Base-by-base conservation (phyloP, 2,329 filamentous ascomycete species). In the Elsinoe australis region DNA sequence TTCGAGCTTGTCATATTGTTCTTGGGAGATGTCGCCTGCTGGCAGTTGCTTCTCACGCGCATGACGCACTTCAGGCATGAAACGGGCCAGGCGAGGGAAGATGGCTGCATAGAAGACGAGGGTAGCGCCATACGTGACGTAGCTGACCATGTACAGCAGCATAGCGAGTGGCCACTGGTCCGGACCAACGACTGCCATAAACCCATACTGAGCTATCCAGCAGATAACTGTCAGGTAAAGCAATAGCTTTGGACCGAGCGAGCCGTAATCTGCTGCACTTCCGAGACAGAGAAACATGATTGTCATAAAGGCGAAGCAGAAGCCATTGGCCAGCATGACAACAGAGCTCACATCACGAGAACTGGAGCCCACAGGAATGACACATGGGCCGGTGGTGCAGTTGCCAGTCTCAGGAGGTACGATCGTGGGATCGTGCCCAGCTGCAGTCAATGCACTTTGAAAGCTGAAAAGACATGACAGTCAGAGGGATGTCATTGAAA, bases 31-130 rank as follows among this genome's bases (percentile, higher is more conserved):
- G 1, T 64, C 65, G 2, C 78, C 73, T 1, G 67, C 63, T 10
- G 17, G 21, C 10, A 51, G 22, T 14, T 39, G 22, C 4, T 29
- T 34, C 14, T 47, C 41, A 4, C 49, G 28, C 15, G 49, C 49
- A 7, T 39, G 22, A 5, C 49, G 39, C 10, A 51, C 49, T 10
- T 36, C 14, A 6, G 49, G 49, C 32, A 47, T 51, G 31, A 26
- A 51, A 5, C 42, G 29, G 12, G 49, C 49, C 5, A 80, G 63
- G 0, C 74, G 70, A 3, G 77, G 76, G 50, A 80, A 80, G 0
- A 80, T 79, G 0, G 81, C 79, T 0, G 79, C 82, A 78, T 80
- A 84, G 60, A 83, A 84, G 0, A 80, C 83, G 41, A 83, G 66
- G 0, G 78, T 80, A 2, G 81, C 74, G 61, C 83, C 80, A 55